Percentiles rank a stretch among this genome's conserved stretches.
These are phyloP conservation scores for Acrodontium crateriforme DNA, from an alignment of 2,329 filamentous ascomycete species.

Conservation along the genomic window DNA sequence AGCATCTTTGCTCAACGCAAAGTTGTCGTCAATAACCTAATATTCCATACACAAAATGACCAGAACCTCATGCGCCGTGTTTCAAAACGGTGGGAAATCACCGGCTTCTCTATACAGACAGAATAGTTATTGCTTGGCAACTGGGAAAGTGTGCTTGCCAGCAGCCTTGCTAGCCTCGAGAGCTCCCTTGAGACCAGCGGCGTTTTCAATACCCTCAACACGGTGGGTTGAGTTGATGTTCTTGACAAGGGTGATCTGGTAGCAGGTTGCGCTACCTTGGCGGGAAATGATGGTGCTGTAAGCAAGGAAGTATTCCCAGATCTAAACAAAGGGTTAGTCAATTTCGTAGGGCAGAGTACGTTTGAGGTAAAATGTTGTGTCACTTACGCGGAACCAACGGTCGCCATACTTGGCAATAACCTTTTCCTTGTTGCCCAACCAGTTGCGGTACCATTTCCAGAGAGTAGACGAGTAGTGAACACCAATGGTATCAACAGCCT, in stretches of 20 bases:
- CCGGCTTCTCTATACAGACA: too few species aligned
- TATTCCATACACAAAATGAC: too few species aligned
- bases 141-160: slow-evolving; percentile 19
- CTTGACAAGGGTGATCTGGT: slow-evolving; percentile 76
- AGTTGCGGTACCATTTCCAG: slow-evolving; percentile 98
- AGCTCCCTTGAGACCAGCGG: slow-evolving; percentile 56
- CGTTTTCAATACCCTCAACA: slow-evolving; percentile 55
- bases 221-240: slow-evolving; percentile 81
- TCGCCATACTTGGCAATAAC: slow-evolving; percentile 89
- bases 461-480: slow-evolving; percentile 95
- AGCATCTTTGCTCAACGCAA: too few species aligned
- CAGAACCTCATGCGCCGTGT: too few species aligned
- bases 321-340: slow-evolving; percentile 33
- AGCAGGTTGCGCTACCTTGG: slow-evolving; percentile 74
- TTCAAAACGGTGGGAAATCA: too few species aligned
- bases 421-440: slow-evolving; percentile 86
- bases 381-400: slow-evolving; percentile 81
- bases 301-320: slow-evolving; percentile 86
- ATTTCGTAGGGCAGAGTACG: background rate
- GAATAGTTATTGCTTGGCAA: too few species aligned
- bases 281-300: slow-evolving; percentile 73
- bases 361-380: background rate
- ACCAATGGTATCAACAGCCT: slow-evolving; percentile 81
- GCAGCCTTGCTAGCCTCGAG: slow-evolving; percentile 35
- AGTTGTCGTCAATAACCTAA: too few species aligned